Conservation (phyloP, 345 rosid genomes). For the Arabidopsis suecica region DNA sequence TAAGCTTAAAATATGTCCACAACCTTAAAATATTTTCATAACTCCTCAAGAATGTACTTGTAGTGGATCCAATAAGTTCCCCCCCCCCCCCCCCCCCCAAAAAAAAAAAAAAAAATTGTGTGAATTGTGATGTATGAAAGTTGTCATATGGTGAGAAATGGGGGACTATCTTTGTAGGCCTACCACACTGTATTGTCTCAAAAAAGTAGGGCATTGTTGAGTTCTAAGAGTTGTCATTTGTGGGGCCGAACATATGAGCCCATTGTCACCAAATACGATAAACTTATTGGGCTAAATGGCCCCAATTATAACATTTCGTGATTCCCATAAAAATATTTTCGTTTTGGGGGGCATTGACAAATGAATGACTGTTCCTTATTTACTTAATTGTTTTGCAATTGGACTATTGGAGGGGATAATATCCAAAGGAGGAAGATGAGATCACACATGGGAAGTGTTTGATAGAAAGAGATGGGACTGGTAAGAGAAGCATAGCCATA, state of each 20-base stretch:
- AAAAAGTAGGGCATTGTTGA: slow-evolving; percentile 15
- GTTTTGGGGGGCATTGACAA: not conserved
- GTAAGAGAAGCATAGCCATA: slow-evolving; percentile 49
- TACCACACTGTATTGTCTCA: slow-evolving; percentile 31
- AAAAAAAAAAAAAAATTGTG: no score
- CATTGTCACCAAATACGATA: slow-evolving; percentile 7
- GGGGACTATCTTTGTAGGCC: slow-evolving; percentile 23
- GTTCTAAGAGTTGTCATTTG: slow-evolving; percentile 29
- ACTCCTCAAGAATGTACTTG: no score
- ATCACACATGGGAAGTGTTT: slow-evolving; percentile 34
- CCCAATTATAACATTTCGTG: slow-evolving; percentile 18
- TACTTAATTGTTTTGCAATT: slow-evolving; percentile 9
- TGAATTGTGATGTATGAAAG: slow-evolving; percentile 8
- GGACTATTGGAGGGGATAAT: slow-evolving; percentile 13
- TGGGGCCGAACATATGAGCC: slow-evolving; percentile 37
- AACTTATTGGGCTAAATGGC: slow-evolving; percentile 35
- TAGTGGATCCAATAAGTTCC: no score
- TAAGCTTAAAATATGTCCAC: no score
- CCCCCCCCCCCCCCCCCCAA: no score
- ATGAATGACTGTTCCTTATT: not conserved
- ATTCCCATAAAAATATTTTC: not conserved
- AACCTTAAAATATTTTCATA: no score
- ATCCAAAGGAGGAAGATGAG: slow-evolving; percentile 7
- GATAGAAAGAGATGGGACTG: slow-evolving; percentile 44
- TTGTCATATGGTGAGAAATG: slow-evolving; percentile 20